phyloP scores from a whole-genome alignment of 139 green algal species.

The Microglena sp. region DNA sequence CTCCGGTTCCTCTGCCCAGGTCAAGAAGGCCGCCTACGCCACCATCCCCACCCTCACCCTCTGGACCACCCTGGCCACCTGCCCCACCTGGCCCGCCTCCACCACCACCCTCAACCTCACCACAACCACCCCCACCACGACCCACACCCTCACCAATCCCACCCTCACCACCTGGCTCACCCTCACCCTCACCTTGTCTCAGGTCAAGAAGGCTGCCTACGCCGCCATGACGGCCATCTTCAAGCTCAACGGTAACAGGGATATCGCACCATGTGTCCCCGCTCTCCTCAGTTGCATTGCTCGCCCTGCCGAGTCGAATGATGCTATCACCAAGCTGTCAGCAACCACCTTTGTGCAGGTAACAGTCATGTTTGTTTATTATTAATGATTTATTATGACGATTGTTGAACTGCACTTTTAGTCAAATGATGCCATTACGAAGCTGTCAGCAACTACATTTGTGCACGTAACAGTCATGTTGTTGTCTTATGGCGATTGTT shows the following conservation, averaged over 20 bases:
- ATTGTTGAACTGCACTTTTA: too few species aligned
- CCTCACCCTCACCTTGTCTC: neutral
- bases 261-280: conserved; percentile 81
- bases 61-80: too few species aligned
- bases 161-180: too few species aligned
- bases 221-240: conserved; percentile 32
- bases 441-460: conserved; percentile 83
- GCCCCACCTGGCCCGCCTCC: too few species aligned
- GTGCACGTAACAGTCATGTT: conserved; percentile 68
- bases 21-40: conserved; percentile 38
- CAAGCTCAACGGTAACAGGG: conserved; percentile 68
- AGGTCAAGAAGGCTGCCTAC: conserved; percentile 46
- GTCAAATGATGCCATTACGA: conserved; percentile 65
- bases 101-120: too few species aligned
- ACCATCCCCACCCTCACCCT: conserved; percentile 27
- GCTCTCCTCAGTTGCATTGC: conserved; percentile 70
- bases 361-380: too few species aligned
- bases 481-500: too few species aligned
- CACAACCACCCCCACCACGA: too few species aligned
- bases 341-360: conserved; percentile 83
- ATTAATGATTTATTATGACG: too few species aligned
- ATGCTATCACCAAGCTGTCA: conserved; percentile 78
- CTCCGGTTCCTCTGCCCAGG: conserved; percentile 10
- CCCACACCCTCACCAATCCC: too few species aligned
- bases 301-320: conserved; percentile 30